Conservation (phyloP, 345 rosid species). For the Psidium friedrichsthalianum region DNA sequence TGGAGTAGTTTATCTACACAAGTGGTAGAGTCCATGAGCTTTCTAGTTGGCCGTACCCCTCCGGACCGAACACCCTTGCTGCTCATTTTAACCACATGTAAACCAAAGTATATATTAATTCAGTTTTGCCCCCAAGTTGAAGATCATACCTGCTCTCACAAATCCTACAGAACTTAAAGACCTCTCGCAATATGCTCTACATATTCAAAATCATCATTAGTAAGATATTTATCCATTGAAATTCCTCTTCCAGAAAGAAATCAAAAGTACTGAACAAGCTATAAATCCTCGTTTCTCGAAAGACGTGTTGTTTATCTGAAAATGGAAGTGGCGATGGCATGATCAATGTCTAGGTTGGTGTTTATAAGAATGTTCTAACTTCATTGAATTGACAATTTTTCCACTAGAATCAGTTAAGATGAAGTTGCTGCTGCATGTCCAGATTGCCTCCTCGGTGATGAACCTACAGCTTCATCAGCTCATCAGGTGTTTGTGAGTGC, state of each 20-base stretch:
- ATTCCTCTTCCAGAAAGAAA: background rate
- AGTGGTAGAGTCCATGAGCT: background rate
- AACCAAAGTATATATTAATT: background rate
- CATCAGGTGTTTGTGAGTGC: background rate
- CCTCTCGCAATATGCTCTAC: background rate
- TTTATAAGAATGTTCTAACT: background rate
- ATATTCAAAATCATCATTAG: background rate
- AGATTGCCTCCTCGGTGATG: background rate
- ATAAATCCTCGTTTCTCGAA: background rate
- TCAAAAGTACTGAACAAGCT: background rate
- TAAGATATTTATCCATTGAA: background rate
- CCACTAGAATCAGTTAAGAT: background rate
- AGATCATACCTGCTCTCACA: background rate
- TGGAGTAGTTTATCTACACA: background rate
- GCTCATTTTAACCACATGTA: background rate
- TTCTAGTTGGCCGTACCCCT: background rate
- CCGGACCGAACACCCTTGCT: too few relatives aligned
- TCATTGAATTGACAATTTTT: background rate
- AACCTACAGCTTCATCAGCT: background rate
- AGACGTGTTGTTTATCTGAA: background rate
- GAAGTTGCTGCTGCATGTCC: background rate
- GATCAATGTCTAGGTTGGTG: background rate
- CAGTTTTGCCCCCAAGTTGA: background rate
- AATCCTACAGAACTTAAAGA: background rate
- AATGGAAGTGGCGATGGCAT: background rate